Conservation (phyloP, 805 yeast species). For the Yarrowia sp. region DNA sequence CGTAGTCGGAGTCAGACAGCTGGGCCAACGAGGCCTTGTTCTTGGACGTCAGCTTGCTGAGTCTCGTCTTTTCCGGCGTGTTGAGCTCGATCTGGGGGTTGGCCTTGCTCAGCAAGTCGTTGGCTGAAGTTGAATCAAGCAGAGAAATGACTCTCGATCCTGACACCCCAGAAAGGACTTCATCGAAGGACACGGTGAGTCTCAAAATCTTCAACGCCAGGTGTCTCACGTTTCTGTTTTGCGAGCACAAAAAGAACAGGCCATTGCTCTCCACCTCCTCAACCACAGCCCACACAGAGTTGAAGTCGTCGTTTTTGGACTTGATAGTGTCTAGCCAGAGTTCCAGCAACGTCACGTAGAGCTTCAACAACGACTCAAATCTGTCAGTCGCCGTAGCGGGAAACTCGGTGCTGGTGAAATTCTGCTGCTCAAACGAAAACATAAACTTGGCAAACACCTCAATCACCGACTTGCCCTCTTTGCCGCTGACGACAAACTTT, state of each 20-base stretch:
- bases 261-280: constrained; percentile 98
- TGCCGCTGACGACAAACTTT: constrained; percentile 64
- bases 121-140: constrained; percentile 71
- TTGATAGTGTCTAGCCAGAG: constrained; percentile 67
- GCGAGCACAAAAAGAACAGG: constrained; percentile 86
- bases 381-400: constrained; percentile 67
- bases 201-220: constrained; percentile 77
- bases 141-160: constrained; percentile 63
- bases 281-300: constrained; percentile 78
- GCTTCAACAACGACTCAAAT: constrained; percentile 62
- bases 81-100: constrained; percentile 58
- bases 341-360: constrained; percentile 79
- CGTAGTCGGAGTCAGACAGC: constrained; percentile 89
- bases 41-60: constrained; percentile 64
- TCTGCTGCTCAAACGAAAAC: constrained; percentile 72
- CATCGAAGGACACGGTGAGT: constrained; percentile 84
- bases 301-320: constrained; percentile 47
- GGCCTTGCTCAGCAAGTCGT: constrained; percentile 63
- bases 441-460: constrained; percentile 80
- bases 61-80: constrained; percentile 75
- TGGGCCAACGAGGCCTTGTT: constrained; percentile 73
- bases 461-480: constrained; percentile 72
- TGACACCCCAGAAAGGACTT: constrained; percentile 34
- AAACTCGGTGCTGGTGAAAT: constrained; percentile 56
- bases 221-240: constrained; percentile 76